Evolutionary conservation across 2,329 filamentous ascomycete species (phyloP), one percentile per base, ranked within the genome.

Genomic region (Tolypocladium nubicola): DNA sequence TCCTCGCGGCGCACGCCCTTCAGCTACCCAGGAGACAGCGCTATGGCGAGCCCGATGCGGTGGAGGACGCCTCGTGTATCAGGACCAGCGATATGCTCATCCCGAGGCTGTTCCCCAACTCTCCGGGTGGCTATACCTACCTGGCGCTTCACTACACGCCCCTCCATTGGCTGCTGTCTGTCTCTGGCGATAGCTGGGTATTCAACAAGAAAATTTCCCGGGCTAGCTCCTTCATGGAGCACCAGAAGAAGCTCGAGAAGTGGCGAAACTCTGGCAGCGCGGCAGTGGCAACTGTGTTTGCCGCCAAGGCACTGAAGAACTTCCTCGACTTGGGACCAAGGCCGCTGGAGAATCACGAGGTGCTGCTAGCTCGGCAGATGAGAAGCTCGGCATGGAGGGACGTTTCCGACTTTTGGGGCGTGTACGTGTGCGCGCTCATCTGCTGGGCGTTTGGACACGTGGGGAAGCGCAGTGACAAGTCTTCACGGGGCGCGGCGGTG

Each of bases 161-260:
- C n/a, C 75, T 85, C 5, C 76, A 79, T 60, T 76, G 78, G 61
- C 74, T 85, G 1, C 73, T 85, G 21, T 80, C 80, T 13, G 79
- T 84, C 9, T 79, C 79, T 35, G 81, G 82, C 53, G 77, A 84
- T 60, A 81, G 76, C 55, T 84, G 80, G 80, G 71, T 81, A 23
- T 83, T 84, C 63, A 76, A 76, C 54, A 74, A 76, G 56, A 84
- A 84, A 63, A 69, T 84, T 6, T 66, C 75, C 2, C 68, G 73
- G 5, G 66, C 69, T 2, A 70, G 71, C 33, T 65, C 71, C 13
- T 84, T 79, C 61, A 63, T 69, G 50, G 73, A 77, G 60, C 76
- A 80, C 59, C 74, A 79, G 65, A 70, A 67, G 56, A 73, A 73
- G 21, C 71, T 85, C 4, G 70, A 71, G 35, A 63, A 65, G 39